Evolutionary conservation across 1,139 yeast genomes (phyloP).

Genomic region (Candida tropicalis): DNA sequence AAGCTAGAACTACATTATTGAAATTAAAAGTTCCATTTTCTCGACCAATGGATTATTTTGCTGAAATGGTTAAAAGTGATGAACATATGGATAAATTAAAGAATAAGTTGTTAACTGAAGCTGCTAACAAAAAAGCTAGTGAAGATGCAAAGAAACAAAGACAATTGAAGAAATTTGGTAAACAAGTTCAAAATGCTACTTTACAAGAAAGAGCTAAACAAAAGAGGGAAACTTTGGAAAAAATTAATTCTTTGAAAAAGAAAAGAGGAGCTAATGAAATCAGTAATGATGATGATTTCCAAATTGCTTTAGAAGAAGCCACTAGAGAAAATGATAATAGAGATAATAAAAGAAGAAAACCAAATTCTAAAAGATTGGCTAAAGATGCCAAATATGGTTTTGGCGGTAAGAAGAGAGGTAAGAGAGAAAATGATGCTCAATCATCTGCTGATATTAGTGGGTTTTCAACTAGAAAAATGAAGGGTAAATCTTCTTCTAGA

Average conservation of each 20-base stretch:
- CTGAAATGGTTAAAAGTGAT: slow-evolving; percentile 97
- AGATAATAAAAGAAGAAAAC: slow-evolving; percentile 49
- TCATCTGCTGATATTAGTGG: slow-evolving; percentile 74
- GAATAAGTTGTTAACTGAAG: slow-evolving; percentile 78
- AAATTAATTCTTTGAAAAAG: slow-evolving; percentile 84
- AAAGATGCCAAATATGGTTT: slow-evolving; percentile 64
- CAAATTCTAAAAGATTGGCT: slow-evolving; percentile 64
- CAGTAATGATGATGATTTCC: slow-evolving; percentile 58
- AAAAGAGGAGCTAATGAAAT: slow-evolving; percentile 82
- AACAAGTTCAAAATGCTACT: slow-evolving; percentile 93
- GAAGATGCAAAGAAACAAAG: slow-evolving; percentile 96
- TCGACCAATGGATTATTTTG: slow-evolving; percentile 94
- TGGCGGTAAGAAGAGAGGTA: slow-evolving; percentile 80
- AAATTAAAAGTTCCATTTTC: slow-evolving; percentile 82
- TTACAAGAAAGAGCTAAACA: slow-evolving; percentile 94
- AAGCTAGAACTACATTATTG: slow-evolving; percentile 66
- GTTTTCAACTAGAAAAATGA: slow-evolving; percentile 59
- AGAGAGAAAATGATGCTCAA: slow-evolving; percentile 72
- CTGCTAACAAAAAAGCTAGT: slow-evolving; percentile 86
- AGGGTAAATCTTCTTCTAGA: slow-evolving; percentile 41
- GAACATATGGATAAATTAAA: slow-evolving; percentile 97
- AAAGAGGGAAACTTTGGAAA: slow-evolving; percentile 87
- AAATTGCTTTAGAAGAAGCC: slow-evolving; percentile 89
- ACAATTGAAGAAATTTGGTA: slow-evolving; percentile 94
- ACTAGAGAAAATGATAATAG: slow-evolving; percentile 48